Percentiles rank a stretch among this genome's conserved stretches.
These are phyloP conservation scores for Brassica balearica DNA, from an alignment of 441 rosid species.

Conservation along the genomic window DNA sequence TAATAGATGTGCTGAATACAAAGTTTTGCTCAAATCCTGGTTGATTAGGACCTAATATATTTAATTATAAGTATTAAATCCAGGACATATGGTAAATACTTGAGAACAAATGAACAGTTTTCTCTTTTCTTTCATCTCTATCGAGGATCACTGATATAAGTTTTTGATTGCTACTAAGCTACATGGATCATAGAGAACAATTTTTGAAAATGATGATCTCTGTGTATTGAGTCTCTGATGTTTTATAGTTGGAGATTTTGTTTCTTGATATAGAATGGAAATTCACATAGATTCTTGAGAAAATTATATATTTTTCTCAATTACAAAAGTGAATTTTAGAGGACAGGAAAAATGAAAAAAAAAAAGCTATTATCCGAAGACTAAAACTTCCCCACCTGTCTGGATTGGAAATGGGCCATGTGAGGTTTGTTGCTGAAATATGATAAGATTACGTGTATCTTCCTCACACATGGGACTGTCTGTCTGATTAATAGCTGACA, in stretches of 20 bases:
- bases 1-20: not conserved
- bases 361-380: slow-evolving; percentile 19
- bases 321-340: not conserved
- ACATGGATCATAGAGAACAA: not conserved
- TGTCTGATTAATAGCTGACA: slow-evolving; percentile 15
- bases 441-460: slow-evolving; percentile 38
- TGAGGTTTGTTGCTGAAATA: slow-evolving; percentile 30
- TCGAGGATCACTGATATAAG: not conserved
- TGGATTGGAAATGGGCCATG: slow-evolving; percentile 31
- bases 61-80: not conserved
- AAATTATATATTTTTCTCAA: not conserved
- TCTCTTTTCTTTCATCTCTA: not conserved
- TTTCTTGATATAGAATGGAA: slow-evolving; percentile 4
- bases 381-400: not conserved
- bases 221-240: not conserved
- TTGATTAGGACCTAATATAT: not conserved
- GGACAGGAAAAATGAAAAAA: slow-evolving; percentile 3
- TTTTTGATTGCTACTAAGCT: slow-evolving; percentile 12
- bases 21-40: slow-evolving; percentile 1
- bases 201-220: not conserved
- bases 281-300: not conserved
- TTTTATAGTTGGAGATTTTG: not conserved
- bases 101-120: not conserved
- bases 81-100: not conserved
- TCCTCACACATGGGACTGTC: slow-evolving; percentile 38